Evolutionary conservation across 2,329 filamentous ascomycete species (phyloP), one percentile per base, ranked within the genome.

Genomic region (Diaporthe helianthi): DNA sequence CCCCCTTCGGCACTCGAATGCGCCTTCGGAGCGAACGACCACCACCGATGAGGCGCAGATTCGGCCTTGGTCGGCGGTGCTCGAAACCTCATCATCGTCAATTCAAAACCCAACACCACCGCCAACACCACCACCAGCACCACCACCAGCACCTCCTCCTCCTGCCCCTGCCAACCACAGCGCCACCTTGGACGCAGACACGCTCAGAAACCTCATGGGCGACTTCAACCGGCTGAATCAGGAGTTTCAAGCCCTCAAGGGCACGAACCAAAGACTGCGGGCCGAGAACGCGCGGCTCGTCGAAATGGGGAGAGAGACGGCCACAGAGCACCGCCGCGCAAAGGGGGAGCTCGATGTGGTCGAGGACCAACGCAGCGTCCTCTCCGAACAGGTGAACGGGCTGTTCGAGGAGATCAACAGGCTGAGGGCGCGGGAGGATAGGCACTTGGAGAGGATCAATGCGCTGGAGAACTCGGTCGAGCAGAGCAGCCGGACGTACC

Each of bases 321-420:
- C 26, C 44, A 24, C 17, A 2, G 44, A 49, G 19, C 12, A 3
- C 58, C 33, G 15, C 44, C 19, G 58, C 7, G 19, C 58, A 2
- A 24, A 9, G 4, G n/a, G 29, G n/a, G 58, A 36, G 44, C 58
- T 63, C 9, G 29, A 19, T 1, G n/a, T 4, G 19, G 58, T 33
- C 13, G 58, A 36, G 13, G 26, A 33, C n/a, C n/a, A 36, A 44
- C 44, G 44, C 58, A 26, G 33, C n/a, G 41, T 6, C 12, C 58
- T 63, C n/a, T 22, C n/a, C n/a, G 41, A 29, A 13, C 58, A 63
- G 44, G 58, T 63, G 2, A 44, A 36, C n/a, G 58, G 36, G 58
- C 58, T 36, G 29, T 41, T 24, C n/a, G 0, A 2, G 12, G 58
- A 63, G 58, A 63, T 63, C 29, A 49, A 49, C 44, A 0, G 8